phyloP scores from a whole-genome alignment of 2,329 filamentous ascomycete genomes.

The Achaetomium macrosporum region DNA sequence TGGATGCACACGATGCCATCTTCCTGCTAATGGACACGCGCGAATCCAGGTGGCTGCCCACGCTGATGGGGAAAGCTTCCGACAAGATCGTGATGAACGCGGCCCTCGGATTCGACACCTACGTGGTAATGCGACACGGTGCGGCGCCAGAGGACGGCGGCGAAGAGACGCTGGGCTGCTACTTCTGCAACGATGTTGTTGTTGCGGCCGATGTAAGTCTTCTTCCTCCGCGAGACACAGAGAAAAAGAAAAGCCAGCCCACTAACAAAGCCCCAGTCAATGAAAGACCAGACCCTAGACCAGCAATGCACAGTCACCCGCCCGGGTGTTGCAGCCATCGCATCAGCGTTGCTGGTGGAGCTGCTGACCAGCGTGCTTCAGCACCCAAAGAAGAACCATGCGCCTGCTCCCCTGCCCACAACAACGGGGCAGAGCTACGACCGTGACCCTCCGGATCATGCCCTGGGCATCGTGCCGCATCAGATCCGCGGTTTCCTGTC shows the following conservation, averaged over 20 bases:
- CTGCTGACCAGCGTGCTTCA: slow-evolving; percentile 82
- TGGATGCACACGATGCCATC: slow-evolving; percentile 82
- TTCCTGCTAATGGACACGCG: slow-evolving; percentile 97
- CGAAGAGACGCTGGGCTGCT: slow-evolving; percentile 77
- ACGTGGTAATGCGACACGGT: slow-evolving; percentile 94
- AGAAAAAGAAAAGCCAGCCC: slow-evolving; percentile 2
- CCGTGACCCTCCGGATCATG: slow-evolving; percentile 51
- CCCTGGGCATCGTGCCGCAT: slow-evolving; percentile 68
- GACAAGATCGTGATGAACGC: slow-evolving; percentile 97
- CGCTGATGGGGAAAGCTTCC: slow-evolving; percentile 87
- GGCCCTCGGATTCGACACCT: slow-evolving; percentile 92
- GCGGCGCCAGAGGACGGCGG: slow-evolving; percentile 51
- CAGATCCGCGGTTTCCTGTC: slow-evolving; percentile 73
- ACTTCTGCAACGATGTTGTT: slow-evolving; percentile 98
- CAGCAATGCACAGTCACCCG: slow-evolving; percentile 97
- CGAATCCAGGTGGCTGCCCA: slow-evolving; percentile 92
- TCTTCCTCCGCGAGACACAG: neutral
- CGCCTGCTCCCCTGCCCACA: slow-evolving; percentile 46
- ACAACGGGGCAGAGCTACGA: slow-evolving; percentile 40
- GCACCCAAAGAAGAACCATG: slow-evolving; percentile 65
- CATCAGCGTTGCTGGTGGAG: slow-evolving; percentile 86
- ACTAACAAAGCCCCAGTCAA: slow-evolving; percentile 51
- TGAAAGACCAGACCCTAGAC: slow-evolving; percentile 91
- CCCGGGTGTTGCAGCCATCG: slow-evolving; percentile 85
- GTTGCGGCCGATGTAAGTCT: slow-evolving; percentile 79